These are phyloP conservation scores for Sphagnurus paluster DNA, from an alignment of 1,284 basidiomycete species.

Conservation along the genomic window DNA sequence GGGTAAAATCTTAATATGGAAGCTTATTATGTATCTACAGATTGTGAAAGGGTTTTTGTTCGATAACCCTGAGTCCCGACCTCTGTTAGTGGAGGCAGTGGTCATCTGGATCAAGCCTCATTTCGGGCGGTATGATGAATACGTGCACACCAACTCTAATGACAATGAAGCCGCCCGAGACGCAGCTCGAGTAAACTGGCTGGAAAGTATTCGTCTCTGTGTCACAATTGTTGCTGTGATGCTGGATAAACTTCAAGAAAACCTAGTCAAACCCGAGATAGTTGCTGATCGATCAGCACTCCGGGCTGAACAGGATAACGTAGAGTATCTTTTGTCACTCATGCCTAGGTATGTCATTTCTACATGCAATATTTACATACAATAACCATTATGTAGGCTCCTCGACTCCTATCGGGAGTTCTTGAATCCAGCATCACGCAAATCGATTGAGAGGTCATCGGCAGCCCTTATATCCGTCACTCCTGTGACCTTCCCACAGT, in stretches of 20 bases:
- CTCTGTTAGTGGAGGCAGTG: slow-evolving; percentile 84
- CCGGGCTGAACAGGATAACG: slow-evolving; percentile 88
- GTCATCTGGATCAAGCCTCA: slow-evolving; percentile 95
- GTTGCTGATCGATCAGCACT: slow-evolving; percentile 60
- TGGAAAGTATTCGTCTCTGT: slow-evolving; percentile 87
- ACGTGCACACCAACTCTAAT: slow-evolving; percentile 55
- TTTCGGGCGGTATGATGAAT: slow-evolving; percentile 90
- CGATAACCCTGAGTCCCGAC: slow-evolving; percentile 78
- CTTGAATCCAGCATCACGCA: slow-evolving; percentile 63
- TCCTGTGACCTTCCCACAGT: slow-evolving; percentile 90
- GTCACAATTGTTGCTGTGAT: slow-evolving; percentile 87
- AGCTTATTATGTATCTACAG: slow-evolving; percentile 91
- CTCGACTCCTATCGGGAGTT: slow-evolving; percentile 89
- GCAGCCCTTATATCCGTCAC: slow-evolving; percentile 61
- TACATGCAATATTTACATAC: background rate
- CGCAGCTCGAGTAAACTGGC: slow-evolving; percentile 80
- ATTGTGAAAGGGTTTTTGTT: slow-evolving; percentile 89
- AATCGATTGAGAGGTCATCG: slow-evolving; percentile 68
- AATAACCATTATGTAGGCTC: slow-evolving; percentile 45
- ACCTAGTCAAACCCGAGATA: slow-evolving; percentile 69
- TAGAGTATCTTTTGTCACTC: slow-evolving; percentile 87
- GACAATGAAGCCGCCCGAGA: slow-evolving; percentile 71
- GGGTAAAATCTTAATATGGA: slow-evolving; percentile 91
- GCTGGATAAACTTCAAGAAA: slow-evolving; percentile 87
- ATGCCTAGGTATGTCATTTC: slow-evolving; percentile 70